Evolutionary conservation across 192 early-diverging fungal genomes (phyloP), one percentile per base, ranked within the genome.

Genomic region (Chytriomyces sp.): DNA sequence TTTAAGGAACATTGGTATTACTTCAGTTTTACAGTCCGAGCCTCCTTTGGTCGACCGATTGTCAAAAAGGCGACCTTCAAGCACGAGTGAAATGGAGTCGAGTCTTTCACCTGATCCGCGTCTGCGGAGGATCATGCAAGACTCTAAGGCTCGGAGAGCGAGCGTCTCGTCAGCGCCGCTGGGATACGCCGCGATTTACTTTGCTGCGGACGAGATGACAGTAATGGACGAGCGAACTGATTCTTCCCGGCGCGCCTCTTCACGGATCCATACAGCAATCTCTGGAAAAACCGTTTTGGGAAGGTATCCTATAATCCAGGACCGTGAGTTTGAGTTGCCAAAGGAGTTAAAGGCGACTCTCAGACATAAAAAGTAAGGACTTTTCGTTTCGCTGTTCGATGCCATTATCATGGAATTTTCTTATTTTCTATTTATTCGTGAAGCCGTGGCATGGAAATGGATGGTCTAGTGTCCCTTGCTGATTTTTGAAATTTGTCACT

Each of bases 251-350:
- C 8, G 54, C 7, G n/a, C 54, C 5, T 56, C 54, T 17, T 56
- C 54, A 25, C 7, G 54, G 14, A 25, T 56, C n/a, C 10, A 17
- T 6, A 25, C 5, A 25, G 30, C 7, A 6, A 22, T 6, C 7
- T 8, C 54, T 56, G 54, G 8, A 6, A 6, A 22, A 28, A 30
- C 32, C 14, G 12, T 61, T 36, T 61, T 61, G 32, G 59, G 59
- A 31, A 10, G 19, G 31, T 61, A 61, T 61, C 59, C 59, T 19
- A 14, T 36, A 36, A 30, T 34, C 12, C 32, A 61, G 38, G 59
- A 61, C 25, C 59, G 34, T 2, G 30, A 61, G 30, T 61, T 61
- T 61, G 59, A 61, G 25, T 25, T 61, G 59, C 30, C 59, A 37
- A 37, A 61, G 12, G 59, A 61, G n/a, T n/a, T n/a, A n/a, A n/a